Evolutionary conservation across 1,284 basidiomycete genomes (phyloP), one percentile per base, ranked within the genome.

Genomic region (Sporisorium reilianum): DNA sequence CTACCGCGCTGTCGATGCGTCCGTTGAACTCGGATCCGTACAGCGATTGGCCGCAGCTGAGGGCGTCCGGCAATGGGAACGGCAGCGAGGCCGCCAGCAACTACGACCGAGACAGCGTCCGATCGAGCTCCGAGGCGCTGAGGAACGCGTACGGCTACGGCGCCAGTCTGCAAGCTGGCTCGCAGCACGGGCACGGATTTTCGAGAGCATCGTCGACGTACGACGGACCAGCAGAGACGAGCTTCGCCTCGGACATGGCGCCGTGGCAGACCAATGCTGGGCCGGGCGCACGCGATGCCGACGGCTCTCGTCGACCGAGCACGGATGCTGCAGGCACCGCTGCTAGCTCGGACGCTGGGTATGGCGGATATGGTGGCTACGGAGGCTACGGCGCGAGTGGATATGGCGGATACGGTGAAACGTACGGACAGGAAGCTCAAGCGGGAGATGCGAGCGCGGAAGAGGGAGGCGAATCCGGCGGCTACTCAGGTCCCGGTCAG

Each of bases 1-100:
- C 70, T 2, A 77, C 78, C 16, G 78, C 77, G 23, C 57, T 77
- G 36, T 75, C 64, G 36, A 66, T 78, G 66, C 63, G 77, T 34
- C 67, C 59, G 32, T 50, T 68, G 32, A 56, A 42, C 36, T 64
- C 66, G 51, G 69, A 74, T 30, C 60, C 76, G 1, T 70, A 72
- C 55, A 46, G 59, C 44, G 71, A 77, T 48, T 79, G 77, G 77
- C 69, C 73, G 10, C 76, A 68, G 55, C 61, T 45, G 14, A 44
- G 50, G 40, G 44, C 42, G 4, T 26, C 60, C 5, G 42, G 40
- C 44, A 53, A 53, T 36, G 57, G 49, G 22, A 57, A 55, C 5
- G 60, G 59, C 41, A 53, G 54, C 53, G 66, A 69, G 48, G 53
- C 54, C 2, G 58, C 38, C 8, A 64, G 62, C 67, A 64, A 61